Conservation (phyloP, 2,329 filamentous ascomycete genomes). For the Diaporthe sp. region DNA sequence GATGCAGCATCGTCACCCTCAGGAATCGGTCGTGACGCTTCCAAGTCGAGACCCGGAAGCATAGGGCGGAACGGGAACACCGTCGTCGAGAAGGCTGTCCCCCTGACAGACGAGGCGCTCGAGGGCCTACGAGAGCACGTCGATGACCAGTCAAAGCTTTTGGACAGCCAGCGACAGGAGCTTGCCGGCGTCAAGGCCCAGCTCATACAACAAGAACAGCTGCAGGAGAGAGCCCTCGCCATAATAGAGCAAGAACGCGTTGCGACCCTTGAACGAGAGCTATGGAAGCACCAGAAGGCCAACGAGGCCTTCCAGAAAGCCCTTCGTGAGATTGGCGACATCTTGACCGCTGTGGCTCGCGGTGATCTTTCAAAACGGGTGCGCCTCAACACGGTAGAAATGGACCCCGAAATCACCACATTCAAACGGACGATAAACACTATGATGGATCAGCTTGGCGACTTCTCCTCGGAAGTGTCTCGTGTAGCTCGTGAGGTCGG, state of each 20-base stretch:
- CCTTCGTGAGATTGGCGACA: slow-evolving; percentile 94
- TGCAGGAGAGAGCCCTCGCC: slow-evolving; percentile 86
- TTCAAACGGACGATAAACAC: slow-evolving; percentile 99
- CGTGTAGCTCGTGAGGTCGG: slow-evolving; percentile 95
- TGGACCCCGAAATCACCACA: slow-evolving; percentile 97
- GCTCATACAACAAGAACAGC: slow-evolving; percentile 85
- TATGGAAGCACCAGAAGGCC: slow-evolving; percentile 97
- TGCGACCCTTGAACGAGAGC: slow-evolving; percentile 88
- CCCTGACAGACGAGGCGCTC: slow-evolving; percentile 85
- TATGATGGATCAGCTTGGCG: slow-evolving; percentile 98
- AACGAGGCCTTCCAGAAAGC: slow-evolving; percentile 99
- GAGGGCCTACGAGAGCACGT: slow-evolving; percentile 90
- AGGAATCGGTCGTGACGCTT: slow-evolving; percentile 56
- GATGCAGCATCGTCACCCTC: slow-evolving; percentile 62
- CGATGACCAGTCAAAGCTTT: slow-evolving; percentile 92
- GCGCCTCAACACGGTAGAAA: slow-evolving; percentile 93
- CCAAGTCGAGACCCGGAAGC: slow-evolving; percentile 46
- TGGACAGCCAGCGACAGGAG: slow-evolving; percentile 88
- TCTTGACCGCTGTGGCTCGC: slow-evolving; percentile 94
- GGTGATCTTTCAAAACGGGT: slow-evolving; percentile 98
- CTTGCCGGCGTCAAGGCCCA: slow-evolving; percentile 89
- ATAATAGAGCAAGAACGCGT: slow-evolving; percentile 90
- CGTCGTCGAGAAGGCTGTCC: slow-evolving; percentile 57
- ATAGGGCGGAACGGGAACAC: slow-evolving; percentile 48
- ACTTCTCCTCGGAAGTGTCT: slow-evolving; percentile 96